Evolutionary conservation across 2,329 filamentous ascomycete species (phyloP), one percentile per base, ranked within the genome.

Genomic region (Parafenestella ontariensis): DNA sequence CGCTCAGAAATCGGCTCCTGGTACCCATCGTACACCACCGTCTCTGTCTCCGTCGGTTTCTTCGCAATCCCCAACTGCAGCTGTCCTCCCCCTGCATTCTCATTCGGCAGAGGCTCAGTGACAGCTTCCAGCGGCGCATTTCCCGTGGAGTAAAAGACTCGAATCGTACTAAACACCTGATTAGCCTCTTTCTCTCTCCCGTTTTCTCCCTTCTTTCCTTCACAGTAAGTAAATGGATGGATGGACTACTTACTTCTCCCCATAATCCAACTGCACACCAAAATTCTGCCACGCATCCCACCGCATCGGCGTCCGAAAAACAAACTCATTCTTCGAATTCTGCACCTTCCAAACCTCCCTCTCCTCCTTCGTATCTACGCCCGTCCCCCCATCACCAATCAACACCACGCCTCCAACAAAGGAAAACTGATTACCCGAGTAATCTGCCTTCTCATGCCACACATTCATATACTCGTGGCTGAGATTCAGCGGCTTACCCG

Each of bases 401-500:
- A 70, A 37, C 33, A 70, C 51, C n/a, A 68, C 47, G 0, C 66
- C 68, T 0, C 57, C 61, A 1, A 62, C 52, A 34, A 70, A 68
- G 4, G 51, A 61, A 20, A 68, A 70, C 28, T 71, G 67, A 24
- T 70, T 71, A 3, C 63, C 65, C 1, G 37, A 37, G 24, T 64
- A 70, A 46, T 69, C 67, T 6, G 63, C 63, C 37, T 52, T 58
- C 51, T 70, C 67, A 40, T 70, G 67, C 66, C 65, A 70, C 17
- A 69, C 62, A 26, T 68, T 69, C 66, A 70, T 68, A 46, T 70
- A 71, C 46, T 70, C 69, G 47, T 71, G 69, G 8, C 52, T 64
- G 13, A 71, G 34, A 42, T 71, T 71, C 34, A 70, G 17, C 10
- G 54, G 40, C 21, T 50, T 53, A 3, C 24, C 41, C 2, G 20